A percentile compares a stretch with the other conserved stretches of the same genome.
Conservation (phyloP, 225 moss, liverwort and hornwort genomes). For the Rhytidiadelphus loreus region DNA sequence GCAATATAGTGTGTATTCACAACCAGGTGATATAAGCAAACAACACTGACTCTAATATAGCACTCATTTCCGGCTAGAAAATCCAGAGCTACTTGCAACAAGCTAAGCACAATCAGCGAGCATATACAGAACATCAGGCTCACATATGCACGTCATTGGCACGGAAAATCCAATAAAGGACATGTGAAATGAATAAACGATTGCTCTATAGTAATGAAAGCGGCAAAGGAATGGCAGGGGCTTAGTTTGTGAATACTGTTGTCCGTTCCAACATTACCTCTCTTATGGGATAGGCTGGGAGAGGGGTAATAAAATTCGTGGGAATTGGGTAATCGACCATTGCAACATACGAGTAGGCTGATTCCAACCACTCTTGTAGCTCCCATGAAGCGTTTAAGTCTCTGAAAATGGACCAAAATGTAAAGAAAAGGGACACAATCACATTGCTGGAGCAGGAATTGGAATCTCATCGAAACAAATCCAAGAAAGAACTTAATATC, state of each 20-base stretch:
- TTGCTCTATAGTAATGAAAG: neutral
- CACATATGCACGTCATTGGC: neutral
- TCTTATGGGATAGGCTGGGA: conserved; percentile 77
- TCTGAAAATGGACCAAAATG: conserved; percentile 6
- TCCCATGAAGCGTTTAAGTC: conserved; percentile 50
- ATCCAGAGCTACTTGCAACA: neutral
- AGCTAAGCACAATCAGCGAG: neutral
- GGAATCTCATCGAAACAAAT: neutral
- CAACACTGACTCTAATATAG: neutral
- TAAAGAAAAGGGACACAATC: neutral
- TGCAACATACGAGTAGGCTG: conserved; percentile 78
- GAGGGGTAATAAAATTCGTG: conserved; percentile 64
- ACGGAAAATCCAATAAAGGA: neutral
- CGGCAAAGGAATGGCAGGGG: neutral
- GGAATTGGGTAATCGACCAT: conserved; percentile 96
- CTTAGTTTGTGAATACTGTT: neutral
- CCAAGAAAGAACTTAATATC: neutral
- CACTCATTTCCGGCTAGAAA: neutral
- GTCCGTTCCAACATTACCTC: conserved; percentile 28
- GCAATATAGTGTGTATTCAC: neutral
- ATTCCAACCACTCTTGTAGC: conserved; percentile 49
- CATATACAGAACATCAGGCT: neutral
- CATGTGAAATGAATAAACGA: neutral
- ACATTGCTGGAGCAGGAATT: neutral
- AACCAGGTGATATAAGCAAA: neutral